A percentile compares a stretch with the other conserved stretches of the same genome.
phyloP scores from a whole-genome alignment of 2,329 filamentous ascomycete genomes.

The Venturia asperata region DNA sequence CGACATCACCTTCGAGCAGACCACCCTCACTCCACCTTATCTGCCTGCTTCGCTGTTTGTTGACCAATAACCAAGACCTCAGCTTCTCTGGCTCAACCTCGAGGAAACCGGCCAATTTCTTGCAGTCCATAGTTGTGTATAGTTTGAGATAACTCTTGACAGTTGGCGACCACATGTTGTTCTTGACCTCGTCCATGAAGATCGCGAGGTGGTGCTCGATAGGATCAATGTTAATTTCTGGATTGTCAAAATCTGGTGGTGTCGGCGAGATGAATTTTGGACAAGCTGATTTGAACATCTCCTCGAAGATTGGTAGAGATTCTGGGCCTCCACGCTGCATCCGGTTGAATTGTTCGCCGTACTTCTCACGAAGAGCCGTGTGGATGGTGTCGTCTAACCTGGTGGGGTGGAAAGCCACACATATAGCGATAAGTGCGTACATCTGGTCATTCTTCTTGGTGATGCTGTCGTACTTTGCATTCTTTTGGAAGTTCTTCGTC shows the following conservation, averaged over 20 bases:
- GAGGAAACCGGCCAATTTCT: constrained; percentile 95
- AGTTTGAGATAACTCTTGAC: constrained; percentile 98
- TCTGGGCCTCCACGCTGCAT: constrained; percentile 95
- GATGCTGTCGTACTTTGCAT: constrained; percentile 94
- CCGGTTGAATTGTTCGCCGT: constrained; percentile 94
- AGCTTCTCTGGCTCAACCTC: constrained; percentile 96
- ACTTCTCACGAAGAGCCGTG: constrained; percentile 96
- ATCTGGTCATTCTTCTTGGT: constrained; percentile 99
- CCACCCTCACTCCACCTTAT: constrained; percentile 88
- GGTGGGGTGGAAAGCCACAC: constrained; percentile 94
- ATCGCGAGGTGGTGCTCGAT: constrained; percentile 94
- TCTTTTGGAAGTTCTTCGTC: constrained; percentile 99
- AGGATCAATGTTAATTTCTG: constrained; percentile 90
- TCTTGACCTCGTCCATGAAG: constrained; percentile 99
- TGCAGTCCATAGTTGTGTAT: constrained; percentile 98
- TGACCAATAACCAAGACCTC: constrained; percentile 86
- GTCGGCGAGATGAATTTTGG: constrained; percentile 99
- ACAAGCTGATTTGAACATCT: constrained; percentile 95
- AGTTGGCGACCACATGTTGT: constrained; percentile 95
- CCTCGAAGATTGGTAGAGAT: constrained; percentile 92
- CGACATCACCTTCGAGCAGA: constrained; percentile 82
- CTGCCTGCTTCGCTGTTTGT: constrained; percentile 98
- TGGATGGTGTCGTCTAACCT: constrained; percentile 98
- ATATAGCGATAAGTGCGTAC: constrained; percentile 98
- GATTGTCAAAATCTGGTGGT: constrained; percentile 95